Evolutionary conservation across 1,284 basidiomycete genomes (phyloP).

Genomic region (Ustilago cynodontis): DNA sequence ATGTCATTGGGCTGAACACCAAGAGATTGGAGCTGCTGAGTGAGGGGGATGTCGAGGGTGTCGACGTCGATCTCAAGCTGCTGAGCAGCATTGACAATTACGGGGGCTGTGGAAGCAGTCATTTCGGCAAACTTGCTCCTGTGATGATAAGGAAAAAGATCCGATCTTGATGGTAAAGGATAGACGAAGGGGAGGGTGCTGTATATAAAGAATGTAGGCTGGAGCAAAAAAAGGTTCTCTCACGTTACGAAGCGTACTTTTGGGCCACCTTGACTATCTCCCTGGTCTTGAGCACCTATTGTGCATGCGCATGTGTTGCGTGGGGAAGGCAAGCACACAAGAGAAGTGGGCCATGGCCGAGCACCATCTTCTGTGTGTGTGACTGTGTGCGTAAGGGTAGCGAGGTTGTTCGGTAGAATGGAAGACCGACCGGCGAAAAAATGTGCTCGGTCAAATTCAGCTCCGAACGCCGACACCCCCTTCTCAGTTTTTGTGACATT

Average conservation of each 20-base stretch:
- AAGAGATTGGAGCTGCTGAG: slow-evolving; percentile 32
- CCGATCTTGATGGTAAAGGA: not conserved
- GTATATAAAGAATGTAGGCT: not conserved
- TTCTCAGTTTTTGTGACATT: not conserved
- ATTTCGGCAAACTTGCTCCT: not conserved
- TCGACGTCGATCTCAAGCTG: slow-evolving; percentile 50
- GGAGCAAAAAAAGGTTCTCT: not conserved
- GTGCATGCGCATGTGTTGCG: not conserved
- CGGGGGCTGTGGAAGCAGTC: slow-evolving; percentile 34
- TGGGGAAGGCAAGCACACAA: not conserved
- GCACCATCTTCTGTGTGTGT: not conserved
- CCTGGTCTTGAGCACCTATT: not conserved
- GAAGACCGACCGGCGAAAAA: not conserved
- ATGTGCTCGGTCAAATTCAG: not conserved
- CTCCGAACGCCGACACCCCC: slow-evolving; percentile 1
- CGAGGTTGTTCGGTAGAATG: not conserved
- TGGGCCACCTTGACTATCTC: not conserved
- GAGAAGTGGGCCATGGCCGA: not conserved
- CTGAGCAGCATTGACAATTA: slow-evolving; percentile 34
- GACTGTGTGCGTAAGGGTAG: no score
- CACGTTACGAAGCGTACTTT: not conserved
- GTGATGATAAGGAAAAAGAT: not conserved
- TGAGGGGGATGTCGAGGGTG: slow-evolving; percentile 34
- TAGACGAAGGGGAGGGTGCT: not conserved
- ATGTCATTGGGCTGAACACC: slow-evolving; percentile 46